Base-by-base conservation (phyloP, 306 rosid species). In the Sicyos edulis region DNA sequence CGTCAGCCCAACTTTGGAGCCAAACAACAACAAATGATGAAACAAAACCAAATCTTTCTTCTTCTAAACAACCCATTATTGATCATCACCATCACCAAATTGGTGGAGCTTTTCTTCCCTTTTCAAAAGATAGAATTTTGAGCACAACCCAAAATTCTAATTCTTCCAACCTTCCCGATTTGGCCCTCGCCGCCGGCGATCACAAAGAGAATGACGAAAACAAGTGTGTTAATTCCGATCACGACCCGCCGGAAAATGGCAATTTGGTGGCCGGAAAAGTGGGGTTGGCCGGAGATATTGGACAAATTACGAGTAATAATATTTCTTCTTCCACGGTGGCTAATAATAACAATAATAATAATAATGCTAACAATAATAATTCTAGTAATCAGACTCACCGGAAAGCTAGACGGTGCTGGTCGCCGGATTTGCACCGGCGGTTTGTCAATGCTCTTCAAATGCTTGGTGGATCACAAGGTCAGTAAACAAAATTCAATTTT, bases 401-500 rank as follows among this genome's bases (percentile, higher is more conserved):
- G 80, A 95, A 95, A 82, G 99, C 99, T 9, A 85, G 99, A 76
- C 83, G 99, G 78, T 95, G 96, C 53, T 95, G 99, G 99, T 95
- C 99, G 29, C 97, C 99, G 0, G 99, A 95, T 70, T 81, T 95
- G 90, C 99, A 95, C 84, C 82, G 97, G 32, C 54, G 92, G 81
- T 95, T 95, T 76, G 96, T 95, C n/a, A 87, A 83, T 82, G 99
- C 99, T 63, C 99, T 95, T 74, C 96, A 91, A 69, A 86, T 91
- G 88, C 99, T 95, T 40, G 99, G 99, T 64, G 99, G 97, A 69
- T 95, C 99, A 80, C 99, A 95, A 84, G 99, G 99, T 90, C 83
- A 20, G 71, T 42, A 10, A 63, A 17, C 42, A 19, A 59, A 24
- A 11, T 29, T 74, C 17, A 20, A 5, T 13, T 24, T 70, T 70